Evolutionary conservation across 2,329 filamentous ascomycete genomes (phyloP).

Genomic region (Phialophora chinensis): DNA sequence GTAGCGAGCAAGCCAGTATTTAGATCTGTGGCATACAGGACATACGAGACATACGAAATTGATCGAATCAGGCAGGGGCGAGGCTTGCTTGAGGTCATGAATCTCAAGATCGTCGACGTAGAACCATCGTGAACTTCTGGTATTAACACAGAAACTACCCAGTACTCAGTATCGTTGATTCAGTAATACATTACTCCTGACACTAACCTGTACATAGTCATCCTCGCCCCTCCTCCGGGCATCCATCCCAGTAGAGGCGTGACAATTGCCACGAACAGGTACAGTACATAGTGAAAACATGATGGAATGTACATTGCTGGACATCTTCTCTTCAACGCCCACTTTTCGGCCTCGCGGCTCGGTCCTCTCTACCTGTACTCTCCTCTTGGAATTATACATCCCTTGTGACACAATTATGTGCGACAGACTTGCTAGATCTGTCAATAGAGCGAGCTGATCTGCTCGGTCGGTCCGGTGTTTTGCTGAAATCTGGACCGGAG

Average conservation of each 20-base stretch:
- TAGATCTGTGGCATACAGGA: too few species aligned
- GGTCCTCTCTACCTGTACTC: not conserved
- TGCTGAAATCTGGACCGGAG: not conserved
- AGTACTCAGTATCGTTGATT: not conserved
- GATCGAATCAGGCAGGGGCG: too few species aligned
- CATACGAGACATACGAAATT: too few species aligned
- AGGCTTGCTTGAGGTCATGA: too few species aligned
- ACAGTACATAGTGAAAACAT: slow-evolving; percentile 12
- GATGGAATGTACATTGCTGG: slow-evolving; percentile 8
- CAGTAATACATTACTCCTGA: not conserved
- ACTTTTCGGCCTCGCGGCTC: slow-evolving; percentile 20
- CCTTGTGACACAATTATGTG: slow-evolving; percentile 1
- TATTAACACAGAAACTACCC: too few species aligned
- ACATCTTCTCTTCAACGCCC: slow-evolving; percentile 14
- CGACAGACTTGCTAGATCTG: not conserved
- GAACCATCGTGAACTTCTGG: too few species aligned
- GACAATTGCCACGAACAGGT: not conserved
- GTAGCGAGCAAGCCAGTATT: too few species aligned
- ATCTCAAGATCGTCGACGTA: too few species aligned
- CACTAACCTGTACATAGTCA: not conserved
- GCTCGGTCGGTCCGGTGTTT: not conserved
- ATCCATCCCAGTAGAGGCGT: not conserved
- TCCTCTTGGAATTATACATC: slow-evolving; percentile 1
- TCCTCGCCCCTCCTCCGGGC: not conserved
- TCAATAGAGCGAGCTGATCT: not conserved